Evolutionary conservation across 139 green algal species (phyloP).

Genomic region (Coelastrella sp.): DNA sequence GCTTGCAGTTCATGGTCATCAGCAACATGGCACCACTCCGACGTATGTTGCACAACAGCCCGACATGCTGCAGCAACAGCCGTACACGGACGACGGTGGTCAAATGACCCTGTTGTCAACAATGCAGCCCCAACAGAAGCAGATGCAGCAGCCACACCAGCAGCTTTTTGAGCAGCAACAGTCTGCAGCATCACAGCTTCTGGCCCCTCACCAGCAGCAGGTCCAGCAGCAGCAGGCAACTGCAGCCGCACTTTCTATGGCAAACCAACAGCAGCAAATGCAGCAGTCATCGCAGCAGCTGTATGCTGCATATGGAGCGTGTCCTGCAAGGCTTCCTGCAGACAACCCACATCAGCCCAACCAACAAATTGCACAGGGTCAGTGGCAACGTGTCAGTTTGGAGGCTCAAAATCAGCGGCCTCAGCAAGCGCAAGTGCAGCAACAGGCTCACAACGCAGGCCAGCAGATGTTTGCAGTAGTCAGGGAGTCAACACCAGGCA

Average conservation of each 20-base stretch:
- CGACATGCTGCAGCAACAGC: slow-evolving; percentile 31
- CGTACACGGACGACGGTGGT: slow-evolving; percentile 16
- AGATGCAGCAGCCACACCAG: slow-evolving; percentile 1
- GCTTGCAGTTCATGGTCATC: background rate
- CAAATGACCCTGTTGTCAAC: slow-evolving; percentile 16
- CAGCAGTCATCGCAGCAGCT: slow-evolving; percentile 1
- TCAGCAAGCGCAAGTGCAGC: slow-evolving; percentile 16
- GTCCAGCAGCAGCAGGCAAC: slow-evolving; percentile 5
- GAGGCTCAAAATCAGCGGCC: background rate
- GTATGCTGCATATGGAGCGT: background rate
- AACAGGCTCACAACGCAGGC: slow-evolving; percentile 9
- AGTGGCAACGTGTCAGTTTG: background rate
- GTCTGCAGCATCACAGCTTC: background rate
- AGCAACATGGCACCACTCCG: background rate
- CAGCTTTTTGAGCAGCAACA: slow-evolving; percentile 4
- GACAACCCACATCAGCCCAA: no score
- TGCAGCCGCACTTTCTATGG: background rate
- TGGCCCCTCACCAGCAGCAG: background rate
- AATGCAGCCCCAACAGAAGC: slow-evolving; percentile 11
- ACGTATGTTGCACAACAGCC: background rate
- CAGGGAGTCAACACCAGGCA: slow-evolving; percentile 1
- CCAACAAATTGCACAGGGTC: background rate
- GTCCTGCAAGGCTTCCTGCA: no score
- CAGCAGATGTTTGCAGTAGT: background rate
- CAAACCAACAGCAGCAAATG: slow-evolving; percentile 5